Percentiles rank a stretch among this genome's conserved stretches.
These are phyloP conservation scores for Penicillium canariense DNA, from an alignment of 495 filamentous ascomycete genomes.

Conservation along the genomic window DNA sequence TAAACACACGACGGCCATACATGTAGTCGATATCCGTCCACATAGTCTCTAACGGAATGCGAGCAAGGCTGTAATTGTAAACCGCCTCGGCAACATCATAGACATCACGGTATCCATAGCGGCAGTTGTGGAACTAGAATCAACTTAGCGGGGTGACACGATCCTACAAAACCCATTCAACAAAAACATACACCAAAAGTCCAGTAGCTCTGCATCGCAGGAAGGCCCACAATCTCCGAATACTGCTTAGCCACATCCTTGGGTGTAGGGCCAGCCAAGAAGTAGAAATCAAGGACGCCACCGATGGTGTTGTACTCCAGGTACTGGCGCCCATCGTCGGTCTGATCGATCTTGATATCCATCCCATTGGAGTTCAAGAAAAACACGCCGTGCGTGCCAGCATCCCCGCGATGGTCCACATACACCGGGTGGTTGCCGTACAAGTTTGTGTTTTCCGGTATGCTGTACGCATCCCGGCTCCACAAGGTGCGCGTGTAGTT, in stretches of 20 bases:
- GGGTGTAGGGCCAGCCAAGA: slow-evolving; percentile 70
- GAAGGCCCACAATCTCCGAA: slow-evolving; percentile 62
- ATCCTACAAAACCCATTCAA: background rate
- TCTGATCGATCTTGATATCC: slow-evolving; percentile 79
- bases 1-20: slow-evolving; percentile 66
- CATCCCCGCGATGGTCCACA: slow-evolving; percentile 66
- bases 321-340: slow-evolving; percentile 60
- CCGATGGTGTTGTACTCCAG: slow-evolving; percentile 83
- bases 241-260: slow-evolving; percentile 74
- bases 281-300: slow-evolving; percentile 82
- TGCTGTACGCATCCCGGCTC: slow-evolving; percentile 69
- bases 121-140: slow-evolving; percentile 69
- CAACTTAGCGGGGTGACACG: background rate
- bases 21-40: slow-evolving; percentile 90
- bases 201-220: slow-evolving; percentile 86
- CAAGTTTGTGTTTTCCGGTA: slow-evolving; percentile 67
- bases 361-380: slow-evolving; percentile 82
- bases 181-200: slow-evolving; percentile 57
- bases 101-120: slow-evolving; percentile 76
- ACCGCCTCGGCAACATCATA: slow-evolving; percentile 78
- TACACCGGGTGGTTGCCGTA: slow-evolving; percentile 87
- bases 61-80: slow-evolving; percentile 71
- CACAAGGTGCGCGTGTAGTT: slow-evolving; percentile 80
- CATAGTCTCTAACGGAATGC: slow-evolving; percentile 82
- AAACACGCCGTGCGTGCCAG: slow-evolving; percentile 79